Evolutionary conservation across 345 rosid genomes (phyloP).

Genomic region (Salix dunnii): DNA sequence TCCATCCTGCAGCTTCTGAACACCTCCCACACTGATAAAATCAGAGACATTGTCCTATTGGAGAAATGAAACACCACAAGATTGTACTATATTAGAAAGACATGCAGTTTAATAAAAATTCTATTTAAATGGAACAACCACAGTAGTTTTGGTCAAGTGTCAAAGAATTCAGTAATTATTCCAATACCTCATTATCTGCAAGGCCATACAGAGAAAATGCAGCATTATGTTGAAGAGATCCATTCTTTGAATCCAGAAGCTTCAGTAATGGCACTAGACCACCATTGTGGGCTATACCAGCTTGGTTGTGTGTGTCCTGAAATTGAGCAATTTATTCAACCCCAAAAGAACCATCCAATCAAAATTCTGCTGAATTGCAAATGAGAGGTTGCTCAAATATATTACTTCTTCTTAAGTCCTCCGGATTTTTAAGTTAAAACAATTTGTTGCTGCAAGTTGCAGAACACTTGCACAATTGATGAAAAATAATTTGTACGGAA

Average conservation of each 20-base stretch:
- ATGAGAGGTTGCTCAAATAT: background rate
- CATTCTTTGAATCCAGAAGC: slow-evolving; percentile 95
- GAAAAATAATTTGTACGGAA: background rate
- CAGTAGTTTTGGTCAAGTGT: slow-evolving; percentile 10
- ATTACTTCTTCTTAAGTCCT: background rate
- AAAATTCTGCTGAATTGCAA: background rate
- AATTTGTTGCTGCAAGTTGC: background rate
- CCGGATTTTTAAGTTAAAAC: background rate
- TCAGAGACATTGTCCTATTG: slow-evolving; percentile 88
- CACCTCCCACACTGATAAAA: slow-evolving; percentile 96
- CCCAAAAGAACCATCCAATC: background rate
- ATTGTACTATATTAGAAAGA: slow-evolving; percentile 12
- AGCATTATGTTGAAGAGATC: slow-evolving; percentile 97
- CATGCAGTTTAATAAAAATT: slow-evolving; percentile 15
- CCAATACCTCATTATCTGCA: slow-evolving; percentile 90
- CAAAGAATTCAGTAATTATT: slow-evolving; percentile 13
- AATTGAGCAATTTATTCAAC: background rate
- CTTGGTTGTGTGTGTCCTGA: slow-evolving; percentile 94
- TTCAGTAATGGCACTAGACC: slow-evolving; percentile 82
- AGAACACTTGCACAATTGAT: background rate
- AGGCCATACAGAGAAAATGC: slow-evolving; percentile 99
- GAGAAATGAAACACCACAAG: slow-evolving; percentile 22
- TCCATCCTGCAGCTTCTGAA: slow-evolving; percentile 93
- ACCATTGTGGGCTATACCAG: slow-evolving; percentile 93
- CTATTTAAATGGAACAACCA: background rate